phyloP scores from a whole-genome alignment of 2,329 filamentous ascomycete species.

The Beauveria asiatica region DNA sequence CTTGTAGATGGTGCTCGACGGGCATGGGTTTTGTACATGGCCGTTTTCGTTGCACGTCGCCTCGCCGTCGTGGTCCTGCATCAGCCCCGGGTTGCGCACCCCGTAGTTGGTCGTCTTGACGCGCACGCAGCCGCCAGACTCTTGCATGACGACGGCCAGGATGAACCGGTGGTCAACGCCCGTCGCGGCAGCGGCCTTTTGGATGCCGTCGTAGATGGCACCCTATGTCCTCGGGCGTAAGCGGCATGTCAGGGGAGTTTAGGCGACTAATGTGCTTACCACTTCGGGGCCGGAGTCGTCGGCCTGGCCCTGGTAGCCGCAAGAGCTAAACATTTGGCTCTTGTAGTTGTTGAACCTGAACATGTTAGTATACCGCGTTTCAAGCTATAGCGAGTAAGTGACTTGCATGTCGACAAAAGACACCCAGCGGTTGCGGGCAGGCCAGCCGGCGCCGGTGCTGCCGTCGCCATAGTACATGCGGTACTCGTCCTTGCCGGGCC shows the following conservation, averaged over 20 bases:
- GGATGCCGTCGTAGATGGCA: constrained; percentile 25
- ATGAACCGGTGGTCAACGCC: constrained; percentile 33
- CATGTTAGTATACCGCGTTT: background rate
- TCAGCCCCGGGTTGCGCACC: constrained; percentile 33
- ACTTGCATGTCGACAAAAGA: constrained; percentile 21
- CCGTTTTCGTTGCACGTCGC: constrained; percentile 27
- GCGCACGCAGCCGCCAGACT: constrained; percentile 36
- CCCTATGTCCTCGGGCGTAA: background rate
- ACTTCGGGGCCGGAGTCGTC: constrained; percentile 18
- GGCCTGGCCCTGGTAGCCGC: constrained; percentile 7
- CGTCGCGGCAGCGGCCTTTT: constrained; percentile 19
- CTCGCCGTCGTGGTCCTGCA: constrained; percentile 29
- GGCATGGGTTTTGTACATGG: constrained; percentile 18
- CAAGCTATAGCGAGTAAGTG: background rate
- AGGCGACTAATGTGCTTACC: constrained; percentile 12
- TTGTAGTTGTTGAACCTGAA: constrained; percentile 21
- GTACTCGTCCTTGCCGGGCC: constrained; percentile 21
- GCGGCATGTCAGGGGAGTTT: no score
- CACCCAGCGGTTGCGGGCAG: constrained; percentile 20
- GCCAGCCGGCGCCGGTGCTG: constrained; percentile 22
- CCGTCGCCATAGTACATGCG: constrained; percentile 23
- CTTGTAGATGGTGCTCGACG: constrained; percentile 17
- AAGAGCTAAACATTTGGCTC: constrained; percentile 16
- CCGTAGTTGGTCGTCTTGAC: constrained; percentile 31
- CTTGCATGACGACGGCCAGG: constrained; percentile 36